A percentile compares a stretch with the other conserved stretches of the same genome.
These are phyloP conservation scores for Alternaria novae-zelandiae DNA, from an alignment of 2,329 filamentous ascomycete genomes.

Conservation along the genomic window DNA sequence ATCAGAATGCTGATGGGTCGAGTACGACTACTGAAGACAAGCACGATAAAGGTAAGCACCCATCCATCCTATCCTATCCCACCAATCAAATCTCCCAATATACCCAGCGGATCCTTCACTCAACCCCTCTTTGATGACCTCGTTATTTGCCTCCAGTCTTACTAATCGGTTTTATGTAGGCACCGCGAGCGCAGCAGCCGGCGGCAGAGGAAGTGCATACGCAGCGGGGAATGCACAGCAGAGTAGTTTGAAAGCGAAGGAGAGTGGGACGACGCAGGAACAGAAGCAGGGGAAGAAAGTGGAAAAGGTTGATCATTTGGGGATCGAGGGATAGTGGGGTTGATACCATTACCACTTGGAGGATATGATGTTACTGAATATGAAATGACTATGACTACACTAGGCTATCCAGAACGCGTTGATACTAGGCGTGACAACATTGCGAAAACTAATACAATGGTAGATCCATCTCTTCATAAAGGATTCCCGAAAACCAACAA, in stretches of 20 bases:
- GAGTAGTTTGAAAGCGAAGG: slow-evolving; percentile 15
- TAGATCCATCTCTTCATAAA: not conserved
- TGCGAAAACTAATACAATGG: accelerated
- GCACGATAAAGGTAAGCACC: slow-evolving; percentile 28
- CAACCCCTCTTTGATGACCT: not conserved
- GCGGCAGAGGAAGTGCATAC: slow-evolving; percentile 29
- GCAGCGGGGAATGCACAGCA: slow-evolving; percentile 28
- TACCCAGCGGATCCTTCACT: not conserved
- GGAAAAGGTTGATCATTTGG: slow-evolving; percentile 44
- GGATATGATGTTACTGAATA: no score
- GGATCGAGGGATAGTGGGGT: slow-evolving; percentile 39
- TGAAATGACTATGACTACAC: not conserved
- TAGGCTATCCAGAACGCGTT: not conserved
- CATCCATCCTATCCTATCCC: not conserved
- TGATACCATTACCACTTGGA: no score
- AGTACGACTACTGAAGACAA: slow-evolving; percentile 24
- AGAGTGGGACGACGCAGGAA: slow-evolving; percentile 4
- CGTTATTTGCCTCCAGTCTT: not conserved
- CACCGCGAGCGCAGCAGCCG: slow-evolving; percentile 25
- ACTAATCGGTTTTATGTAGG: slow-evolving; percentile 1
- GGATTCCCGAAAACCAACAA: not conserved
- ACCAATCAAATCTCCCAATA: not conserved
- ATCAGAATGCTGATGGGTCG: slow-evolving; percentile 35
- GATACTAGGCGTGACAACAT: not conserved
- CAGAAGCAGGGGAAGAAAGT: slow-evolving; percentile 15